Evolutionary conservation across 2,329 filamentous ascomycete genomes (phyloP), one percentile per base, ranked within the genome.

Genomic region (Pestalotiopsis sp.): DNA sequence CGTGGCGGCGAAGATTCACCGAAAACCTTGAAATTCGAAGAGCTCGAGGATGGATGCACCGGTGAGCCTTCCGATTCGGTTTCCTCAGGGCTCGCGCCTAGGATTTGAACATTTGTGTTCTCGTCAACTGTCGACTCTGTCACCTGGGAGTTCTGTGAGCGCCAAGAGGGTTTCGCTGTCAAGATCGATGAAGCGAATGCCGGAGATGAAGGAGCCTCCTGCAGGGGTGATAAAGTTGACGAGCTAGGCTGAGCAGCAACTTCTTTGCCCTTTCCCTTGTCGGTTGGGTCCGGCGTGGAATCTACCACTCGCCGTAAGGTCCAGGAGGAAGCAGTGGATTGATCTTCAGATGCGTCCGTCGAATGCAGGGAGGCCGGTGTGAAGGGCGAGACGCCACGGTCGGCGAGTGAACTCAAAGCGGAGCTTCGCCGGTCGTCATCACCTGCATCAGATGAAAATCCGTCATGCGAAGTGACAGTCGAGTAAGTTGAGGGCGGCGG

Each of bases 281-380:
- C 68, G 25, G 71, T 74, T 68, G 78, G 71, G 72, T 86, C 83
- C 23, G 81, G 80, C 59, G 81, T 83, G 38, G 78, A 79, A 59
- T 81, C 79, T 20, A 89, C 85, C 75, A 86, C 87, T 67, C 87
- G 86, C 69, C 84, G 84, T 73, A 86, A 85, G 75, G 85, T 87
- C 83, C 84, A 87, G 67, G 86, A 82, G 20, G 79, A 77, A 59
- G 70, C 31, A 36, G 31, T 71, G 60, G 69, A 69, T 57, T 68
- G 71, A 75, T 82, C 80, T 59, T 79, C 81, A 68, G 74, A 73
- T n/a, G 73, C 80, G 74, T 69, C 78, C 58, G 78, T 74, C 69
- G 78, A 57, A 56, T 72, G 62, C n/a, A 79, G 78, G 39, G 80
- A 79, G 66, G 71, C 75, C 67, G 80, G 77, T 25, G 78, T 76